Conservation (phyloP, 768 basidiomycete genomes). For the Amylocystis lapponica region DNA sequence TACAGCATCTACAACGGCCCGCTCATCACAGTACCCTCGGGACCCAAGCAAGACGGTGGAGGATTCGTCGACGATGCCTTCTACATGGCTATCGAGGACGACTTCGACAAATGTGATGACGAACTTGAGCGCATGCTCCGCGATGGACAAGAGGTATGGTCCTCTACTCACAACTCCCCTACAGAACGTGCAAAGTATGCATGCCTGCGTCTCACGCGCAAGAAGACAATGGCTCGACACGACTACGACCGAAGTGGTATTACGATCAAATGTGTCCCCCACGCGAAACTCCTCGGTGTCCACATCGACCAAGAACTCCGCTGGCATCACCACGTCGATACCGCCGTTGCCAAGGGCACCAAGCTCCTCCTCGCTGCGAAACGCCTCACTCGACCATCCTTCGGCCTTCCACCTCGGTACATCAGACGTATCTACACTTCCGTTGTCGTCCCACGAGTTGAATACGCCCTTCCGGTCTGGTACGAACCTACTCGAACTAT, state of each 20-base stretch:
- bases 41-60: too few relatives aligned
- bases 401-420: neutral
- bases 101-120: too few relatives aligned
- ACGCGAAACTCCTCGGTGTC: neutral
- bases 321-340: neutral
- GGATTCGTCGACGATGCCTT: too few relatives aligned
- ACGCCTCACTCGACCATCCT: neutral
- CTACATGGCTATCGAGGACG: too few relatives aligned
- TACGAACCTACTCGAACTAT: neutral
- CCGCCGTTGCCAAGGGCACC: neutral
- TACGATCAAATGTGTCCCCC: neutral
- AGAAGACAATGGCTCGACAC: too few relatives aligned
- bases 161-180: too few relatives aligned
- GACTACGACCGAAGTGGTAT: neutral
- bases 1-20: too few relatives aligned
- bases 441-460: neutral
- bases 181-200: too few relatives aligned
- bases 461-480: conserved; percentile 18
- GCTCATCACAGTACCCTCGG: too few relatives aligned
- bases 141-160: too few relatives aligned
- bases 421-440: neutral
- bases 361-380: neutral
- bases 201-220: too few relatives aligned
- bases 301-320: neutral
- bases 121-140: too few relatives aligned